phyloP scores from a whole-genome alignment of 2,329 filamentous ascomycete species.

The Chlorencoelia australis region DNA sequence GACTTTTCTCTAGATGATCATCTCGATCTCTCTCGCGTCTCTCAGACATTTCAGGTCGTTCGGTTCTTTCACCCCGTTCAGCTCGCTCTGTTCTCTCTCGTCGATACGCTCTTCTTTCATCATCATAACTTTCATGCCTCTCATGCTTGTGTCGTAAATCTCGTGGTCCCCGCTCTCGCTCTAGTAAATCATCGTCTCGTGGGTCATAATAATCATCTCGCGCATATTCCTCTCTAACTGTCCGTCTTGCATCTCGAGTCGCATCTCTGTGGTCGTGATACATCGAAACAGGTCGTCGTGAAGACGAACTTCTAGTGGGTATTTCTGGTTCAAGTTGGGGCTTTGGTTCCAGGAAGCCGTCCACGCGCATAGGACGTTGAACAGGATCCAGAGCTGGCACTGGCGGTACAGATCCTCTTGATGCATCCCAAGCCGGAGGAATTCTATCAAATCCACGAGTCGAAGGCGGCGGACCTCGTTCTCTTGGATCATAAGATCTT shows the following conservation, averaged over 20 bases:
- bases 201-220: conserved; percentile 26
- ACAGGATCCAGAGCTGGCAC: conserved; percentile 22
- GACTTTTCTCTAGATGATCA: conserved; percentile 7
- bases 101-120: conserved; percentile 13
- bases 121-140: conserved; percentile 23
- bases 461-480: conserved; percentile 50
- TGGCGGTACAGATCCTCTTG: conserved; percentile 35
- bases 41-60: conserved; percentile 7
- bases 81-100: conserved; percentile 8
- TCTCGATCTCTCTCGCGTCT: conserved; percentile 11
- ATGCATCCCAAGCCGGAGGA: conserved; percentile 40
- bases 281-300: conserved; percentile 17
- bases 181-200: conserved; percentile 20
- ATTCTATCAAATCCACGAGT: conserved; percentile 64
- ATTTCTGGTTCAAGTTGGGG: conserved; percentile 15
- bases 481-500: conserved; percentile 32
- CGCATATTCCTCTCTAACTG: conserved; percentile 11
- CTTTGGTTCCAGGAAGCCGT: too few relatives aligned
- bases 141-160: conserved; percentile 13
- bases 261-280: conserved; percentile 26
- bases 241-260: conserved; percentile 8
- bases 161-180: conserved; percentile 9
- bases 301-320: conserved; percentile 28
- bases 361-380: conserved; percentile 18
- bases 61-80: conserved; percentile 9